Evolutionary conservation across 2,329 filamentous ascomycete species (phyloP).

Genomic region (Penicillium hordei): DNA sequence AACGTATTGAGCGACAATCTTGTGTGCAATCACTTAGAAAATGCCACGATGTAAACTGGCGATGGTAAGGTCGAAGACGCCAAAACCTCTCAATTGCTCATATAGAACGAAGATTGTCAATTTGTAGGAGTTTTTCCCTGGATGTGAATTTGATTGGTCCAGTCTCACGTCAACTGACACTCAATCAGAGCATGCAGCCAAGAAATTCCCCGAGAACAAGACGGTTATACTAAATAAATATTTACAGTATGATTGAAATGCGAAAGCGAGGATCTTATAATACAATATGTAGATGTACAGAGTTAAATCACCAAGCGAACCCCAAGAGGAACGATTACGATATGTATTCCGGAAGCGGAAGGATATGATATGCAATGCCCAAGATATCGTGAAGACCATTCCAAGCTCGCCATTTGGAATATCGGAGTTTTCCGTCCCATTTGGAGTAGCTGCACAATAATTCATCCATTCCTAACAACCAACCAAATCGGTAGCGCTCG

Average conservation of each 20-base stretch:
- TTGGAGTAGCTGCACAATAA: neutral
- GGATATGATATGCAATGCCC: neutral
- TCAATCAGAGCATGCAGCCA: neutral
- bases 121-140: neutral
- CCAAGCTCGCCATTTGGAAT: neutral
- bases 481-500: conserved; percentile 23
- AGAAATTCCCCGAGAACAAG: neutral
- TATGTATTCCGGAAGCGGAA: neutral
- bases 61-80: neutral
- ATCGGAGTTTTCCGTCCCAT: neutral
- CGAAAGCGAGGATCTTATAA: too few relatives aligned
- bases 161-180: neutral
- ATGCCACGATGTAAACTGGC: neutral
- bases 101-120: neutral
- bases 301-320: neutral
- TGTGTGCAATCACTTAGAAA: neutral
- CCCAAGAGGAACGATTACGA: neutral
- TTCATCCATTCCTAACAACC: neutral
- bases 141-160: neutral
- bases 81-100: neutral
- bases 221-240: neutral
- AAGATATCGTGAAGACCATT: neutral
- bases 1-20: neutral
- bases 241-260: neutral
- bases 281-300: neutral